Conservation (phyloP, 2,329 filamentous ascomycete genomes). For the Dactylellina leptospora region DNA sequence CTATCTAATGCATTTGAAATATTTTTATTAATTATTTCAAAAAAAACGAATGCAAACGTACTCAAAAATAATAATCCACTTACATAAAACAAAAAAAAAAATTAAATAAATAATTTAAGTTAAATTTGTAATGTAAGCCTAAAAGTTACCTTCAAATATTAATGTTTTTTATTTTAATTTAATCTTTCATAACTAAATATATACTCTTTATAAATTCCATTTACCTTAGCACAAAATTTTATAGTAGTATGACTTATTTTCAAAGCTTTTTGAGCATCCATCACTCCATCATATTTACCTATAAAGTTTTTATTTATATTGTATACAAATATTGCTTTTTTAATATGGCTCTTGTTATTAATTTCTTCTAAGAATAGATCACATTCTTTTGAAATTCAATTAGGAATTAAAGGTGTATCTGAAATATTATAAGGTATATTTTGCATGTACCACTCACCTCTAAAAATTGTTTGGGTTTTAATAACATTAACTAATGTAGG, state of each 20-base stretch:
- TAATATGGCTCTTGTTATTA: slow-evolving; percentile 35
- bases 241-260: neutral
- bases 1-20: too few species aligned
- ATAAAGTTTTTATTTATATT: slow-evolving; percentile 54
- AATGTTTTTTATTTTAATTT: too few species aligned
- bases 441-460: too few species aligned
- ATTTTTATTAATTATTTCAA: too few species aligned
- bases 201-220: neutral
- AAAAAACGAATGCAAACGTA: too few species aligned
- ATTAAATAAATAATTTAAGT: too few species aligned
- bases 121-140: too few species aligned
- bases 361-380: slow-evolving; percentile 39
- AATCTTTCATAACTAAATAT: neutral
- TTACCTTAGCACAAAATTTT: neutral
- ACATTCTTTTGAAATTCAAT: slow-evolving; percentile 52
- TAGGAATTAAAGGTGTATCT: slow-evolving; percentile 16
- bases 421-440: neutral
- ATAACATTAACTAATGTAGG: neutral
- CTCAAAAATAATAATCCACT: too few species aligned
- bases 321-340: slow-evolving; percentile 52
- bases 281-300: neutral
- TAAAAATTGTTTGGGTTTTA: neutral
- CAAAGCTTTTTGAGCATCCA: neutral
- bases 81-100: too few species aligned
- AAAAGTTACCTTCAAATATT: too few species aligned